Base-by-base conservation (phyloP, 495 filamentous ascomycete genomes). In the Talaromyces proteolyticus region DNA sequence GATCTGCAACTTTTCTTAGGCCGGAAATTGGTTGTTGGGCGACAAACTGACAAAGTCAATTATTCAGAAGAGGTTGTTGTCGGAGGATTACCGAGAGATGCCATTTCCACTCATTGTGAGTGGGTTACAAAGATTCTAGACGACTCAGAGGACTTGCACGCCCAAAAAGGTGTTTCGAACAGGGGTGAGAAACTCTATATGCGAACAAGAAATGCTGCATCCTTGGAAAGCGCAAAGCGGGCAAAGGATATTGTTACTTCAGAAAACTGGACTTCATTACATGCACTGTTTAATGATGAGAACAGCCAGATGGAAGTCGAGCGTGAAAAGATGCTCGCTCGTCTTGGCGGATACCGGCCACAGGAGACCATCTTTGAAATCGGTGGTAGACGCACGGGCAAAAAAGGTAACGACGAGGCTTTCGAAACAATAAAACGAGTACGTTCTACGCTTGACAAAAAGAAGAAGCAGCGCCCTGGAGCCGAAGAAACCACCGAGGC, bases 1-100 rank as follows among this genome's bases (percentile, higher is more conserved):
- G 93, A 98, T 60, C 67, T 98, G n/a, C 93, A 98, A 62, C 78
- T 98, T 0, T 98, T 98, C 63, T 78, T 98, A 0, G 86, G 88
- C 8, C 85, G 82, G 59, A 86, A 80, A 58, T 68, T 98, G 18
- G 75, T 94, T 0, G 61, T 91, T 24, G 90, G 89, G 1, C 68
- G 66, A 26, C 64, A 59, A 12, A 77, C 69, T 17, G 70, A 78
- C 1, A 51, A 72, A 6, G 69, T 79, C 17, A 87, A 87, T 52
- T 96, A 85, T 59, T 78, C 89, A 0, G 75, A 87, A 47, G 89
- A 95, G 54, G 78, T 97, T 1, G 79, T 89, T 3, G 80, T 93
- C 29, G 93, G 93, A 4, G 69, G 80, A 1, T 57, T 96, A 10
- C 65, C 81, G 12, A 74, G 88, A 49, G 85, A 89, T 43, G 67